phyloP scores from a whole-genome alignment of 148 eudicot species.

The Mesembryanthemum crystallinum region DNA sequence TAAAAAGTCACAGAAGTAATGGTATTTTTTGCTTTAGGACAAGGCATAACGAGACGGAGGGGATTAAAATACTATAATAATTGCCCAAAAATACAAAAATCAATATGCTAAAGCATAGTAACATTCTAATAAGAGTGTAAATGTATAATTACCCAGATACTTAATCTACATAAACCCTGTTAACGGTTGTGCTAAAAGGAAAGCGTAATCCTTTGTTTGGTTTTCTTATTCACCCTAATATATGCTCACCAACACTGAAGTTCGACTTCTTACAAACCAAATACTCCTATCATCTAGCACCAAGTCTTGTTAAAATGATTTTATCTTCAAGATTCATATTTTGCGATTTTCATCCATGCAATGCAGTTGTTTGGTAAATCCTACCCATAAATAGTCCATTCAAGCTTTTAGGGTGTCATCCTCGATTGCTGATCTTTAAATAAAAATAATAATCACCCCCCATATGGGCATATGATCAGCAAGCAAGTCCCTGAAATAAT shows the following conservation, averaged over 20 bases:
- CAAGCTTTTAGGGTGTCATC: neutral
- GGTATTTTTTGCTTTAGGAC: no score
- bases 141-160: no score
- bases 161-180: no score
- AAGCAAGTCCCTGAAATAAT: neutral
- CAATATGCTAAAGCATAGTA: neutral
- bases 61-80: neutral
- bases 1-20: no score
- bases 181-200: neutral
- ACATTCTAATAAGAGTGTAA: no score
- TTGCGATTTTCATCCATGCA: neutral
- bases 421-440: neutral
- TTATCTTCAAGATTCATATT: neutral
- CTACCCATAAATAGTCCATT: neutral
- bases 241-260: neutral
- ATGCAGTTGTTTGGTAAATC: neutral
- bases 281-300: neutral
- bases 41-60: no score
- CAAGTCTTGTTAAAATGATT: neutral
- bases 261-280: neutral
- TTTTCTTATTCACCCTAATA: neutral
- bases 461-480: neutral
- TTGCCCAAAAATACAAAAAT: neutral
- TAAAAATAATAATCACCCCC: neutral
- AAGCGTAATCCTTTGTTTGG: neutral